Evolutionary conservation across 495 filamentous ascomycete genomes (phyloP), one percentile per base, ranked within the genome.

Genomic region (Venustampulla echinocandica): DNA sequence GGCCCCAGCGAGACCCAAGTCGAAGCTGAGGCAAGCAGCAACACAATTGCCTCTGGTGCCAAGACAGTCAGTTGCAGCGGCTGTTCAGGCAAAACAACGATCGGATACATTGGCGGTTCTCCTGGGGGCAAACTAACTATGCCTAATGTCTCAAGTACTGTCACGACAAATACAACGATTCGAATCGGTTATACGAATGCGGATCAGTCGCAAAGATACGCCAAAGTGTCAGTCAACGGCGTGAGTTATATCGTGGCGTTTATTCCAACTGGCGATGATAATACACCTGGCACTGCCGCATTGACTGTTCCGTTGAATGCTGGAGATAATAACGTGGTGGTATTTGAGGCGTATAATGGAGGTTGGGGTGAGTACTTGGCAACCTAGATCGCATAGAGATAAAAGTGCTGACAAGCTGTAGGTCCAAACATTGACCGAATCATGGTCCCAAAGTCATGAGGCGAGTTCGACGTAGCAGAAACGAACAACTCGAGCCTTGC

Each of bases 161-260:
- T 62, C 2, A 62, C 64, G 4, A 69, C 68, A 27, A 48, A 64
- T 33, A 76, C 71, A 2, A 80, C 77, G 10, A 64, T 81, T 15
- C 61, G 71, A 1, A 70, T 80, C 41, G 64, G 69, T 40, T 74
- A 71, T 46, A 47, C 65, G 9, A 81, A 78, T 54, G 73, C 66
- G 0, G 75, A 80, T 43, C 70, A 59, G 19, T 57, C 52, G 4
- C 63, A 75, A 52, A 57, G 74, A 28, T 73, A 70, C 56, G 74
- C 72, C 0, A 68, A 67, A 35, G 68, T 79, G 14, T 55, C 61
- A n/a, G 77, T 80, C n/a, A 79, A 79, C 57, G 71, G 74, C 0
- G 72, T 65, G 1, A 55, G 55, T 13, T 47, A 68, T 55, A 71
- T 69, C 33, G 30, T 77, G 7, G 74, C 74, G 3, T 77, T 77